Evolutionary conservation across 2,329 filamentous ascomycete species (phyloP), one percentile per base, ranked within the genome.

Genomic region (Emergomyces africanus): DNA sequence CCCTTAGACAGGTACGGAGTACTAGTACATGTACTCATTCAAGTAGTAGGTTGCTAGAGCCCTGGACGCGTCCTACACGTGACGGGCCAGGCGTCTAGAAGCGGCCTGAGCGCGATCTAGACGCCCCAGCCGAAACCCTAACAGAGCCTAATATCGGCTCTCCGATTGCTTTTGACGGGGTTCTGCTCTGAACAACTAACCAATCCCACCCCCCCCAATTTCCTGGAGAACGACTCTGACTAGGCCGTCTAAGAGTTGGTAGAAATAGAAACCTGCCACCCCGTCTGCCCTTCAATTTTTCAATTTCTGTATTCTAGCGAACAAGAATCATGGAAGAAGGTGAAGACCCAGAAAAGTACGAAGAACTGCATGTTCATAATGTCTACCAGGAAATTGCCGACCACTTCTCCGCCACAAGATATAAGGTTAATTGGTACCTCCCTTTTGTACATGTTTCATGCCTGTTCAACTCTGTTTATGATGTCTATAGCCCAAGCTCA

Each of bases 361-460:
- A 99, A 75, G 81, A 86, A 63, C 77, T 86, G 64, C 89, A 97
- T 74, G 94, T 99, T 59, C 94, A 99, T 74, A 78, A 83, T 60
- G 89, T 99, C 63, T 99, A 99, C 77, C 88, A 78, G 58, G 68
- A 78, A 61, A 79, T 79, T 60, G 77, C 77, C 18, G 66, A 70
- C 20, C 77, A 79, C 65, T 79, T 78, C 66, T 78, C 77, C 1
- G 71, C 75, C 2, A 79, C 77, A 8, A 71, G 83, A 64, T 85
- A 85, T 73, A 86, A 86, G 79, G 83, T 85, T 68, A 68, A 70
- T 51, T 54, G 35, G 59, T 59, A 53, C 53, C 57, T 48, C 54
- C 20, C 33, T 33, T 30, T 39, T 30, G 15, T 20, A 28, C 2
- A 35, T 35, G 30, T 33, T 54, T 54, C 60, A 58, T 48, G 60